Percentiles rank a stretch among this genome's conserved stretches.
Evolutionary conservation across 345 rosid species (phyloP).

Genomic region (Durio zibethinus): DNA sequence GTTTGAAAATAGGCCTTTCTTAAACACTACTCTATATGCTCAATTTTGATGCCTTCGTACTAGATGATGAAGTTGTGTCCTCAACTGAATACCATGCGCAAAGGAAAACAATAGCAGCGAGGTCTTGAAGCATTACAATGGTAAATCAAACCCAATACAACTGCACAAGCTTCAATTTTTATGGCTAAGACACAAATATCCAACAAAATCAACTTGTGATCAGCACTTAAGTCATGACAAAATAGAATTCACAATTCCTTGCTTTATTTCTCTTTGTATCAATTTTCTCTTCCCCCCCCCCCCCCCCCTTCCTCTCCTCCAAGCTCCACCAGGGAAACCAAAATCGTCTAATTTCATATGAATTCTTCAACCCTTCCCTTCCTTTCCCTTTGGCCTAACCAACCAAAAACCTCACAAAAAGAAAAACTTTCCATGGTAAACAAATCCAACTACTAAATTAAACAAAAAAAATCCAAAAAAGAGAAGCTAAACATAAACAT

Average conservation of each 20-base stretch:
- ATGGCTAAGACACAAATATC: not conserved
- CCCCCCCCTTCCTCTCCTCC: not conserved
- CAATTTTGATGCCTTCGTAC: constrained; percentile 4
- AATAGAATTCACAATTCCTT: not conserved
- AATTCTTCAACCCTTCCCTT: not conserved
- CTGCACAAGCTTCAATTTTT: not conserved
- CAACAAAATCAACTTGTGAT: not conserved
- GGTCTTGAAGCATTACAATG: not conserved
- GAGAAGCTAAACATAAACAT: not conserved
- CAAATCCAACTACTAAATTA: not conserved
- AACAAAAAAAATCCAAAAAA: not conserved
- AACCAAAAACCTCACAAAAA: not conserved
- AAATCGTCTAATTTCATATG: not conserved
- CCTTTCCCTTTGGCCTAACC: not conserved
- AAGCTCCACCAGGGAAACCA: not conserved
- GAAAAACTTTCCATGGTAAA: not conserved
- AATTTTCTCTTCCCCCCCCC: not conserved
- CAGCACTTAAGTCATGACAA: not conserved
- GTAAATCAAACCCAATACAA: not conserved
- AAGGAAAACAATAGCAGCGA: not conserved
- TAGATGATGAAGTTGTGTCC: not conserved
- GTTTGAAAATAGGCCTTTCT: not conserved
- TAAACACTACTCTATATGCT: constrained; percentile 11
- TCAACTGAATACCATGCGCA: not conserved
- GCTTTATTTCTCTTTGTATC: not conserved